Conservation (phyloP, 441 rosid genomes). For the Adansonia gregorii region DNA sequence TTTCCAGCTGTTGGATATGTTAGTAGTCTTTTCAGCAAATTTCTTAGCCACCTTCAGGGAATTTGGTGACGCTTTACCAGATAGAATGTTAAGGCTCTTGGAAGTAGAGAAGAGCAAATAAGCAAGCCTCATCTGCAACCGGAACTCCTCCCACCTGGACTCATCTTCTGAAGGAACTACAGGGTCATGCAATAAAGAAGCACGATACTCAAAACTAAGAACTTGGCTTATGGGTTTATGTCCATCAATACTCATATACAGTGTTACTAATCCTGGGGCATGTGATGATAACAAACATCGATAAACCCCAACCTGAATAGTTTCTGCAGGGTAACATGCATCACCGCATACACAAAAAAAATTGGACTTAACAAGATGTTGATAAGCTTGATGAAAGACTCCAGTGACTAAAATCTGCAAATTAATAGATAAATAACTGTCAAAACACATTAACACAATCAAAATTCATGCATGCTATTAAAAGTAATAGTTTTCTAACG, state of each 20-base stretch:
- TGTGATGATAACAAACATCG: slow-evolving; percentile 77
- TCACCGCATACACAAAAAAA: slow-evolving; percentile 84
- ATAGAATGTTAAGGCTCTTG: slow-evolving; percentile 57
- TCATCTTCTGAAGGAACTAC: slow-evolving; percentile 47
- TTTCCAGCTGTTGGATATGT: slow-evolving; percentile 62
- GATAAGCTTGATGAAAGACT: slow-evolving; percentile 64
- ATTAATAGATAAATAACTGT: slow-evolving; percentile 25
- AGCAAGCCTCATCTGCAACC: slow-evolving; percentile 79
- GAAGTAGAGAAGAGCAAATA: slow-evolving; percentile 77
- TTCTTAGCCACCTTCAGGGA: slow-evolving; percentile 72
- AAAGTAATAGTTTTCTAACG: slow-evolving; percentile 8
- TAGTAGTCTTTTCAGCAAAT: slow-evolving; percentile 57
- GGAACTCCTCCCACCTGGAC: slow-evolving; percentile 73
- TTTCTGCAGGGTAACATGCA: slow-evolving; percentile 57
- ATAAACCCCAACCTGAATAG: slow-evolving; percentile 85
- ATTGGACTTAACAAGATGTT: slow-evolving; percentile 61
- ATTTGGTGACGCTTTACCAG: slow-evolving; percentile 58
- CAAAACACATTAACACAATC: slow-evolving; percentile 19
- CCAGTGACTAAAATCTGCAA: slow-evolving; percentile 90
- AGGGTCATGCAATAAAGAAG: slow-evolving; percentile 36
- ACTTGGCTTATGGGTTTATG: slow-evolving; percentile 79
- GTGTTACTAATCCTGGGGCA: slow-evolving; percentile 69
- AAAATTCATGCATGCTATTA: not conserved
- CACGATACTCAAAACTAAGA: slow-evolving; percentile 73
- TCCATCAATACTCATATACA: slow-evolving; percentile 81